Evolutionary conservation across 2,329 filamentous ascomycete species (phyloP).

Genomic region (Dothideomycetes sp.): DNA sequence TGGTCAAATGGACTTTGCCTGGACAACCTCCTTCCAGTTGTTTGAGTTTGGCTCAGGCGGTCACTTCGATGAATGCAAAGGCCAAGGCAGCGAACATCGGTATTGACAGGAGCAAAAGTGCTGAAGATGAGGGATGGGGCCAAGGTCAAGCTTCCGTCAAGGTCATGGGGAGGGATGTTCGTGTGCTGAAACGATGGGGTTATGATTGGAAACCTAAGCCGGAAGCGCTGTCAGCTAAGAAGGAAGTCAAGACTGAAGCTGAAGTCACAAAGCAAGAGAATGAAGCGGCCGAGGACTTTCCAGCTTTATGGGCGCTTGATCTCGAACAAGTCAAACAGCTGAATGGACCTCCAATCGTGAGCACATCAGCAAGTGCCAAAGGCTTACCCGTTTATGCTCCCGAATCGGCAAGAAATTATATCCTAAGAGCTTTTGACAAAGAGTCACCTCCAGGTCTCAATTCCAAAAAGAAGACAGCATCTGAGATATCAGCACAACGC

Average conservation of each 20-base stretch:
- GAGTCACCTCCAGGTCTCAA: constrained; percentile 18
- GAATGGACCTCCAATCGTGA: constrained; percentile 17
- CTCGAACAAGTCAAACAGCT: constrained; percentile 44
- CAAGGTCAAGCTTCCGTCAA: constrained; percentile 65
- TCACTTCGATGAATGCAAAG: constrained; percentile 72
- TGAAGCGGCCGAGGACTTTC: constrained; percentile 27
- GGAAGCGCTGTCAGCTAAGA: constrained; percentile 7
- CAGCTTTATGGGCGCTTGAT: constrained; percentile 51
- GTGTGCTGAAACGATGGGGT: constrained; percentile 67
- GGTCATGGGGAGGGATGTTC: constrained; percentile 64
- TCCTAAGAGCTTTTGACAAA: constrained; percentile 50
- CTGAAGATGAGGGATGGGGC: constrained; percentile 63
- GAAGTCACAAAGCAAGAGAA: constrained; percentile 7
- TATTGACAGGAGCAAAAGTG: constrained; percentile 51
- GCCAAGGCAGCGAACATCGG: constrained; percentile 69
- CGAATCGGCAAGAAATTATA: constrained; percentile 54
- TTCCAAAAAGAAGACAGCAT: constrained; percentile 41
- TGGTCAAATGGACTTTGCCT: constrained; percentile 73
- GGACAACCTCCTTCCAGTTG: constrained; percentile 77
- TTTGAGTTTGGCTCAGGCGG: constrained; percentile 71
- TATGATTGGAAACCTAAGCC: constrained; percentile 51
- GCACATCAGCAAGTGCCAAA: constrained; percentile 22
- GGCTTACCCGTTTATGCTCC: constrained; percentile 66
- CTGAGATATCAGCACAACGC: constrained; percentile 50
- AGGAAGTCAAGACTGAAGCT: constrained; percentile 10